Percentiles rank a stretch among this genome's conserved stretches.
Conservation (phyloP, 2,329 filamentous ascomycete species). For the Zymoseptoria crescenta region DNA sequence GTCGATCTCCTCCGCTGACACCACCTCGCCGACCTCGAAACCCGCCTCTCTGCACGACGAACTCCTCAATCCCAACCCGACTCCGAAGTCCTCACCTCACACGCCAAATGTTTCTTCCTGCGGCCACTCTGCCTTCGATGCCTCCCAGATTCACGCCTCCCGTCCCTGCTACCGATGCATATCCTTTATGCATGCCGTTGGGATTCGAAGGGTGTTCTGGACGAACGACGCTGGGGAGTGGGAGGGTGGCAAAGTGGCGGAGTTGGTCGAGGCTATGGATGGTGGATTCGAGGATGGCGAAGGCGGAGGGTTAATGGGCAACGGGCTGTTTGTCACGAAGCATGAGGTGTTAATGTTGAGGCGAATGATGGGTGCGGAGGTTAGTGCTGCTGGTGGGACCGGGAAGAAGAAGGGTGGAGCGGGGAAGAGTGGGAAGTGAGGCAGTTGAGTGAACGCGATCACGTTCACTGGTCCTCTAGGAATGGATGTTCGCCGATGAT, state of each 20-base stretch:
- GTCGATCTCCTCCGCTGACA: slow-evolving; percentile 10
- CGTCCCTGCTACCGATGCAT: slow-evolving; percentile 48
- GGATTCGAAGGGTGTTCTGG: slow-evolving; percentile 48
- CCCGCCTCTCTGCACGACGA: slow-evolving; percentile 44
- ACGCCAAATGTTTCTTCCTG: not conserved
- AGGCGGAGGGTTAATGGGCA: slow-evolving; percentile 19
- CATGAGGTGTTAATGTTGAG: slow-evolving; percentile 45
- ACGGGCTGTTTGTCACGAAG: slow-evolving; percentile 45
- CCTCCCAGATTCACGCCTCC: slow-evolving; percentile 32
- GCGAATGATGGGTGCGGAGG: slow-evolving; percentile 25
- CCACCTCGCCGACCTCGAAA: not conserved
- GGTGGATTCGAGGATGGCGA: slow-evolving; percentile 18
- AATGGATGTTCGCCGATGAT: too few species aligned
- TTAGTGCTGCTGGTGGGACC: not conserved
- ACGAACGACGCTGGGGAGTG: slow-evolving; percentile 42
- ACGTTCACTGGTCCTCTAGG: too few species aligned
- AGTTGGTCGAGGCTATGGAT: slow-evolving; percentile 42
- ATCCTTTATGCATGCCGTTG: slow-evolving; percentile 44
- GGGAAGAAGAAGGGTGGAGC: not conserved
- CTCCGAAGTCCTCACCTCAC: slow-evolving; percentile 2
- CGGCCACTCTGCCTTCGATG: slow-evolving; percentile 8
- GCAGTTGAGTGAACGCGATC: too few species aligned
- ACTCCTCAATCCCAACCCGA: slow-evolving; percentile 26
- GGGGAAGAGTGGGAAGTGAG: not conserved
- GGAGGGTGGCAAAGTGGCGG: slow-evolving; percentile 45